Base-by-base conservation (phyloP, 257 asterid species). In the Solanum raphanifolium region DNA sequence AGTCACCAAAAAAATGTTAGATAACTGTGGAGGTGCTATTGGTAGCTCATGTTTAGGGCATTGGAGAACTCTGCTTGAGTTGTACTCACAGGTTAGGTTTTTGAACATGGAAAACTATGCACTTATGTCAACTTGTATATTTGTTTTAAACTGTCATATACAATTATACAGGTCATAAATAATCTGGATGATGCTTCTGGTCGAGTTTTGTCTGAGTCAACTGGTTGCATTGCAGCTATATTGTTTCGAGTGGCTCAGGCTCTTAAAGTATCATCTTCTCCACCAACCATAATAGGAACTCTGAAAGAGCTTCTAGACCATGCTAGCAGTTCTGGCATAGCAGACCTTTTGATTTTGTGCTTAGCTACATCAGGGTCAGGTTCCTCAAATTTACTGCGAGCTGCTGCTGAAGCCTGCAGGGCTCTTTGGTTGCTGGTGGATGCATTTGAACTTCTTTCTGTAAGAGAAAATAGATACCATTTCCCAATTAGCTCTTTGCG, bases 391-490 rank as follows among this genome's bases (percentile, higher is more conserved):
- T 91, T 95, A 91, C 86, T 95, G 91, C 95, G 98, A 90, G 98
- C 98, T 92, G 98, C 98, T 72, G 96, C 95, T 90, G 99, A 97
- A 93, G 96, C 96, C 86, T 97, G 98, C 92, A 90, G 95, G 90
- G 98, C 94, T 66, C 91, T 91, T 90, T 95, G 98, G 99, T 94
- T 93, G 76, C 95, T 97, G 87, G 87, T 97, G 36, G 97, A 95
- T 87, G 95, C 95, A 87, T 91, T 90, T 89, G 99, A 96, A 88
- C 90, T 92, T 90, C 93, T 92, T 73, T 93, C 93, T 84, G 84
- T 78, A 78, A 93, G 90, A 93, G 90, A 89, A 76, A 91, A 90
- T 69, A 84, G 87, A 83, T 87, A 48, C 39, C 46, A 90, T 74
- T 96, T 96, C 90, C 99, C 99, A 27, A 91, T 97, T 60, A 89